Evolutionary conservation across 2,329 filamentous ascomycete genomes (phyloP).

Genomic region (Calonectria hawksworthii): DNA sequence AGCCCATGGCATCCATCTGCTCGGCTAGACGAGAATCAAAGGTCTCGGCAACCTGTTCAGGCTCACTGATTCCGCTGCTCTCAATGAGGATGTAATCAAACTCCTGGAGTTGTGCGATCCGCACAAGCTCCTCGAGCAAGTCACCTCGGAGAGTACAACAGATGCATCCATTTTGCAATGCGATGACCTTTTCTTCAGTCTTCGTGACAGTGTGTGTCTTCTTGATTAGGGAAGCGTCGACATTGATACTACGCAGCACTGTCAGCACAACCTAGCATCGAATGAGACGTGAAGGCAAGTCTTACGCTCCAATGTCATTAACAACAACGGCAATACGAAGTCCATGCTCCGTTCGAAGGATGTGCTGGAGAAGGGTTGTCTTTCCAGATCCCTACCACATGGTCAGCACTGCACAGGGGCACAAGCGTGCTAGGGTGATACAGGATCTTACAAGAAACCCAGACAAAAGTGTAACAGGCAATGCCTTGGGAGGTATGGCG

Average conservation of each 20-base stretch:
- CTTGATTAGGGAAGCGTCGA: conserved; percentile 74
- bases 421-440: neutral
- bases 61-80: conserved; percentile 80
- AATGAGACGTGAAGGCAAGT: neutral
- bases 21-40: conserved; percentile 72
- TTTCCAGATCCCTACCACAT: conserved; percentile 73
- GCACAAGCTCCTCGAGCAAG: conserved; percentile 77
- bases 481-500: conserved; percentile 37
- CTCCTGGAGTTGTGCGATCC: conserved; percentile 70
- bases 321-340: conserved; percentile 80
- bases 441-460: conserved; percentile 48
- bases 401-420: neutral
- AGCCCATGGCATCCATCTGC: conserved; percentile 56
- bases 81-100: conserved; percentile 82
- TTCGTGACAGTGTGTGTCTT: conserved; percentile 68
- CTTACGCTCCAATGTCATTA: conserved; percentile 76
- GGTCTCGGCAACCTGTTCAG: conserved; percentile 81
- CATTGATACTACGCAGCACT: conserved; percentile 64
- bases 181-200: conserved; percentile 75
- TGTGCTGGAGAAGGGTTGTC: conserved; percentile 78
- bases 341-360: conserved; percentile 76
- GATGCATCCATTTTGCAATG: conserved; percentile 81
- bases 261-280: neutral
- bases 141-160: conserved; percentile 82
- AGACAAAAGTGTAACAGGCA: conserved; percentile 53